A percentile compares a stretch with the other conserved stretches of the same genome.
phyloP scores from a whole-genome alignment of 2,329 filamentous ascomycete species.

The Fusarium citri region DNA sequence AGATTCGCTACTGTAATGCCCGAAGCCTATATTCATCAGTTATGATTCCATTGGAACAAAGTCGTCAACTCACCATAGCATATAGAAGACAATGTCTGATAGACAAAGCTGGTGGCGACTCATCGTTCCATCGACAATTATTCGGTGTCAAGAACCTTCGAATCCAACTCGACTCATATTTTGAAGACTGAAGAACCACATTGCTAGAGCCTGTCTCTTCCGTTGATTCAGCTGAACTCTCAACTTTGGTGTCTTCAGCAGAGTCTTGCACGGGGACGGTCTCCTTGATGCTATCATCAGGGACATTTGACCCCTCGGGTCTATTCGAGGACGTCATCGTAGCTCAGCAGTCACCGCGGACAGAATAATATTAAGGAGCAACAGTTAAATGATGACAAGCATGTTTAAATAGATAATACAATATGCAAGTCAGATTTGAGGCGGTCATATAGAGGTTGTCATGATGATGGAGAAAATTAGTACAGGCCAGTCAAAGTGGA shows the following conservation, averaged over 20 bases:
- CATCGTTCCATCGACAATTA: conserved; percentile 74
- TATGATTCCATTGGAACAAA: fast-evolving
- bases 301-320: neutral
- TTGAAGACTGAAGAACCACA: conserved; percentile 19
- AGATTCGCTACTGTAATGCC: conserved; percentile 82
- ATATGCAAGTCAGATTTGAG: neutral
- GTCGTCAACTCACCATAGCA: conserved; percentile 63
- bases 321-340: conserved; percentile 30
- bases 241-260: neutral
- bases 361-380: neutral
- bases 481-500: conserved; percentile 11
- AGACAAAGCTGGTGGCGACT: conserved; percentile 75
- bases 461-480: conserved; percentile 5
- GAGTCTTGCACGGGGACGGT: conserved; percentile 3
- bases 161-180: conserved; percentile 41
- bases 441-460: neutral
- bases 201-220: conserved; percentile 21
- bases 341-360: neutral
- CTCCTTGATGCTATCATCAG: conserved; percentile 21
- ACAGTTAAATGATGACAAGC: neutral
- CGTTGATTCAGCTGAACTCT: conserved; percentile 18
- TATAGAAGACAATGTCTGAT: conserved; percentile 77
- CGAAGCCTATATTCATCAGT: conserved; percentile 54
- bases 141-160: conserved; percentile 62
- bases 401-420: neutral